These are phyloP conservation scores for Peronosclerospora sorghi DNA, from an alignment of 352 stramenopile species.

Conservation along the genomic window DNA sequence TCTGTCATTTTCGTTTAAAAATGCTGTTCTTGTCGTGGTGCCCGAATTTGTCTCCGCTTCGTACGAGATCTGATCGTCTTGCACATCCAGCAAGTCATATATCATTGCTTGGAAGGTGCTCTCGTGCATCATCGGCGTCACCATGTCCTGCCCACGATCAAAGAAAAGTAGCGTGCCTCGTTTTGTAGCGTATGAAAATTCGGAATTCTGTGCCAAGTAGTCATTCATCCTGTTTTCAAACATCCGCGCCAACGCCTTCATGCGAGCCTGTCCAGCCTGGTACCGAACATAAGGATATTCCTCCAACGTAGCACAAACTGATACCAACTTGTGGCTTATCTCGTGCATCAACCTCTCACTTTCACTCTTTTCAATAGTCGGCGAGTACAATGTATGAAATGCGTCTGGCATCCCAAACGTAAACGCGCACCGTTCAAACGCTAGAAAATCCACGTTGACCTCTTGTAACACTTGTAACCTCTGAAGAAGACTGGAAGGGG, in stretches of 20 bases:
- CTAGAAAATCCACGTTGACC: conserved; percentile 95
- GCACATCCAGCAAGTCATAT: conserved; percentile 90
- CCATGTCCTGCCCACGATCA: conserved; percentile 88
- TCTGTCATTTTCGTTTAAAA: conserved; percentile 95
- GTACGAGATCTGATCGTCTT: conserved; percentile 91
- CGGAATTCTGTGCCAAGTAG: conserved; percentile 85
- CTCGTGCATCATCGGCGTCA: conserved; percentile 95
- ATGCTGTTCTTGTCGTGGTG: conserved; percentile 77
- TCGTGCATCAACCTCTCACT: conserved; percentile 24
- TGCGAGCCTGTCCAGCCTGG: conserved; percentile 67
- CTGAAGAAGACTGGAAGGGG: conserved; percentile 57
- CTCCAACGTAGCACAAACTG: conserved; percentile 92
- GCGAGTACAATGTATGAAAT: conserved; percentile 76
- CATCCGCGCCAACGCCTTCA: conserved; percentile 79
- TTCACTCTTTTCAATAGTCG: conserved; percentile 32
- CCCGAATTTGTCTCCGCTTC: conserved; percentile 77
- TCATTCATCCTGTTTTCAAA: conserved; percentile 95
- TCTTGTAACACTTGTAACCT: conserved; percentile 85
- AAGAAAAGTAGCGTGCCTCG: conserved; percentile 91
- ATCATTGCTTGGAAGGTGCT: conserved; percentile 97
- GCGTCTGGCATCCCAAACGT: conserved; percentile 87
- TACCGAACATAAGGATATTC: conserved; percentile 96
- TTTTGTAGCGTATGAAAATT: conserved; percentile 86
- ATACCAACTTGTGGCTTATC: conserved; percentile 90
- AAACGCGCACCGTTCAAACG: conserved; percentile 89